Conservation (phyloP, 2,329 filamentous ascomycete genomes). For the Pseudocercospora macadamiae region DNA sequence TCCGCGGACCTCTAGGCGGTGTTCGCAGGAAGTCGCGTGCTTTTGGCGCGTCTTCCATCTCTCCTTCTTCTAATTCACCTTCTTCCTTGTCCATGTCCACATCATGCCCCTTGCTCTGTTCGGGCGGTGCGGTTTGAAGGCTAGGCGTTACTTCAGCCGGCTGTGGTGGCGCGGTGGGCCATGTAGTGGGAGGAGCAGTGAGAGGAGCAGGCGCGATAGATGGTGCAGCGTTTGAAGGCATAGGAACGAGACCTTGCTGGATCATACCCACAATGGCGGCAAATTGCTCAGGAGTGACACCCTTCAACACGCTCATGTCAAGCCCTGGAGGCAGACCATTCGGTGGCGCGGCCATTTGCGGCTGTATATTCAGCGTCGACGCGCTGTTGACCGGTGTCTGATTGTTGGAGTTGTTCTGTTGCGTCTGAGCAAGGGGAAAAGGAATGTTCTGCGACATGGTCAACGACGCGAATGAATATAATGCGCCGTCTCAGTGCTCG, state of each 20-base stretch:
- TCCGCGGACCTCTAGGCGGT: slow-evolving; percentile 35
- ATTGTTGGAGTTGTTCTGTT: slow-evolving; percentile 5
- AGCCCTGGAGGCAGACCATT: slow-evolving; percentile 12
- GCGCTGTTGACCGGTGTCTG: slow-evolving; percentile 16
- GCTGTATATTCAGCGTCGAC: slow-evolving; percentile 10
- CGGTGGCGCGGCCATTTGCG: slow-evolving; percentile 7
- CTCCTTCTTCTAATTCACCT: slow-evolving; percentile 75
- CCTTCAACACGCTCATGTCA: slow-evolving; percentile 27
- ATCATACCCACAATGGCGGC: slow-evolving; percentile 30
- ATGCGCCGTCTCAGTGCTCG: background rate
- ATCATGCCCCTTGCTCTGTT: slow-evolving; percentile 10
- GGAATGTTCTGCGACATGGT: slow-evolving; percentile 29
- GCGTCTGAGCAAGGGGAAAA: slow-evolving; percentile 21
- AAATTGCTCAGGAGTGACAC: slow-evolving; percentile 35
- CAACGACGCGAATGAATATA: slow-evolving; percentile 9
- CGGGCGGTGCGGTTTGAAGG: background rate
- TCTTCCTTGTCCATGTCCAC: slow-evolving; percentile 63
- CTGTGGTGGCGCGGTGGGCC: background rate
- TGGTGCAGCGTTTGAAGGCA: slow-evolving; percentile 23
- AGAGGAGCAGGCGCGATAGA: background rate
- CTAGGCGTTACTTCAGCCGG: background rate
- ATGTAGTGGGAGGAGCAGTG: background rate
- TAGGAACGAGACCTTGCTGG: slow-evolving; percentile 31
- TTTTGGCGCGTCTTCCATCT: slow-evolving; percentile 43
- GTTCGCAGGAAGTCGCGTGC: slow-evolving; percentile 31